Base-by-base conservation (phyloP, 73 alveolate species). In the Paramecium sonneborni region DNA sequence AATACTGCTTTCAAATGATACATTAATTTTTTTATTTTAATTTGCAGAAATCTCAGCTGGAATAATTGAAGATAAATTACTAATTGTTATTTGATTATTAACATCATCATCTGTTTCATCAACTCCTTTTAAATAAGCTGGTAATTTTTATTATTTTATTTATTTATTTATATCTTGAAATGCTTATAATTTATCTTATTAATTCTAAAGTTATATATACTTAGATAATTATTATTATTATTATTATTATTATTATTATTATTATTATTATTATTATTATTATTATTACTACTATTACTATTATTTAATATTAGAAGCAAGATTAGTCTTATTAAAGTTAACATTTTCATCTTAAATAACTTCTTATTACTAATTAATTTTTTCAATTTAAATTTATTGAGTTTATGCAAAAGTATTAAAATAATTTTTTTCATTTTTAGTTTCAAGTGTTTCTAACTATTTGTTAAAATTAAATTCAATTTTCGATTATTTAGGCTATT, bases 11-110 rank as follows among this genome's bases (percentile, higher is more conserved):
- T 79, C 90, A 34, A 79, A 79, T 20, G 90, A 79, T 10, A 79
- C 90, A 79, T 79, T 79, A 11, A 79, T 30, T 79, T 79, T 79
- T 44, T 79, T 79, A 46, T 79, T 43, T 6, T 39, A 43, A 43
- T 39, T 39, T 10, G 69, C 74, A 30, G 90, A 43, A 10, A 79
- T 62, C 35, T 79, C 90, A 39, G 44, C 74, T 10, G 90, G 90
- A 24, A 44, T 34, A 46, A 79, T 79, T 41, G 90, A 79, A 12
- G 76, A 43, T 79, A 79, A 79, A 79, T 79, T 79, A 79, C 90
- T 79, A 20, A 79, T 79, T 43, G 90, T 79, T 1, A 46, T 34
- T 23, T 79, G 30, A 79, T 32, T 43, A 24, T 30, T 46, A 43
- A 43, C 46, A 23, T 79, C 90, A 35, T 72, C 86, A 79, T 79